A percentile compares a stretch with the other conserved stretches of the same genome.
Evolutionary conservation across 2,329 filamentous ascomycete species (phyloP).

Genomic region (Myriosclerotinia curreyana): DNA sequence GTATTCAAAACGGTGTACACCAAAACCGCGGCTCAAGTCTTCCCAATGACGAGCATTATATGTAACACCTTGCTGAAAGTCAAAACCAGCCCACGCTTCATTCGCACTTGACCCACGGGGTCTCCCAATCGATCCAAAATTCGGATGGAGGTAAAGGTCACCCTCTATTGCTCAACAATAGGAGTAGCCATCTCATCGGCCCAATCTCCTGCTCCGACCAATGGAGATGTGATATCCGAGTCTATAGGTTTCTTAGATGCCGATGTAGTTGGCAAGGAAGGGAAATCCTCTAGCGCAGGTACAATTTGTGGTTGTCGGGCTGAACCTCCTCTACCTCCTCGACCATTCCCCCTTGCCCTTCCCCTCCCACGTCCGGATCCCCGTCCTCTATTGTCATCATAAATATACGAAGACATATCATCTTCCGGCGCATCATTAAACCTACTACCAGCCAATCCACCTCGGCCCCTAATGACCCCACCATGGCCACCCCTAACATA

Average conservation of each 20-base stretch:
- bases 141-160: not conserved
- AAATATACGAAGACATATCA: slow-evolving; percentile 11
- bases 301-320: slow-evolving; percentile 21
- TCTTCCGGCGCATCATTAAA: slow-evolving; percentile 25
- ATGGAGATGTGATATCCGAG: slow-evolving; percentile 21
- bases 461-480: slow-evolving; percentile 29
- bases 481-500: slow-evolving; percentile 38
- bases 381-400: slow-evolving; percentile 29
- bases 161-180: slow-evolving; percentile 33
- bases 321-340: slow-evolving; percentile 29
- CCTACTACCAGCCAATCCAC: slow-evolving; percentile 18
- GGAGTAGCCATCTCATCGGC: slow-evolving; percentile 38
- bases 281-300: slow-evolving; percentile 34
- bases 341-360: slow-evolving; percentile 9
- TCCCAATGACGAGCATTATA: not conserved
- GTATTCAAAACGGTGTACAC: slow-evolving; percentile 1
- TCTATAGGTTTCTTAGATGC: slow-evolving; percentile 9
- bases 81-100: not conserved
- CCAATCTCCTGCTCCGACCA: slow-evolving; percentile 31
- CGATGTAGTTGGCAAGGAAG: slow-evolving; percentile 26
- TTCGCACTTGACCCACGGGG: not conserved
- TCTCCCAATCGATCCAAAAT: not conserved
- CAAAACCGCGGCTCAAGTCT: slow-evolving; percentile 5
- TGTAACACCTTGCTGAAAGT: slow-evolving; percentile 3
- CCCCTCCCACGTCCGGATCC: slow-evolving; percentile 23